phyloP scores from a whole-genome alignment of 2,329 filamentous ascomycete species.

The Leptoxyphium fumago region DNA sequence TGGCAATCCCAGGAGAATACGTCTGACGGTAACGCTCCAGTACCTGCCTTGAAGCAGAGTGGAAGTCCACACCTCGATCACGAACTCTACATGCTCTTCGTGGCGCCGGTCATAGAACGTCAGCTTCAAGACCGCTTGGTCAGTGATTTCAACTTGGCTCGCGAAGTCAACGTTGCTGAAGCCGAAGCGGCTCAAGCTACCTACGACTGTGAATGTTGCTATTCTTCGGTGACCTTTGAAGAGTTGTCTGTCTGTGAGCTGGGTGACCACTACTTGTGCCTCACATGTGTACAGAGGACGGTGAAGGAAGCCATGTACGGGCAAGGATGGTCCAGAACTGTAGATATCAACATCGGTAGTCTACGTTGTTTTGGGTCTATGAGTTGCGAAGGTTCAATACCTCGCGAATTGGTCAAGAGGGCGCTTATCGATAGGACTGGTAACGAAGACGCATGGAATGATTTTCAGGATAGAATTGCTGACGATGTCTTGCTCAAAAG shows the following conservation, averaged over 20 bases:
- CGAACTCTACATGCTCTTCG: slow-evolving; percentile 33
- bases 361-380: slow-evolving; percentile 70
- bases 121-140: slow-evolving; percentile 24
- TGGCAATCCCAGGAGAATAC: slow-evolving; percentile 41
- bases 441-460: slow-evolving; percentile 55
- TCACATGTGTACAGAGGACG: slow-evolving; percentile 67
- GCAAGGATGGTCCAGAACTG: slow-evolving; percentile 74
- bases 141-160: slow-evolving; percentile 28
- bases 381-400: slow-evolving; percentile 59
- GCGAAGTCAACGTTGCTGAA: slow-evolving; percentile 33
- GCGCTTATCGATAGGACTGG: slow-evolving; percentile 57
- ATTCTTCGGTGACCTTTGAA: slow-evolving; percentile 54
- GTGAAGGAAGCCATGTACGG: slow-evolving; percentile 82
- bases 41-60: slow-evolving; percentile 50
- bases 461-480: slow-evolving; percentile 65
- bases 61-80: slow-evolving; percentile 41
- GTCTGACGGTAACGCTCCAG: slow-evolving; percentile 36
- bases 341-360: slow-evolving; percentile 57
- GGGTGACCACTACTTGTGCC: slow-evolving; percentile 60
- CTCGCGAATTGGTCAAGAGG: slow-evolving; percentile 52
- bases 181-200: slow-evolving; percentile 32
- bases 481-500: slow-evolving; percentile 62
- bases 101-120: slow-evolving; percentile 27
- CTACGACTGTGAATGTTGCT: slow-evolving; percentile 68
- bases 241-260: slow-evolving; percentile 57